A percentile compares a stretch with the other conserved stretches of the same genome.
These are phyloP conservation scores for Entrophospora sp. DNA, from an alignment of 192 early-diverging fungal genomes.

Conservation along the genomic window DNA sequence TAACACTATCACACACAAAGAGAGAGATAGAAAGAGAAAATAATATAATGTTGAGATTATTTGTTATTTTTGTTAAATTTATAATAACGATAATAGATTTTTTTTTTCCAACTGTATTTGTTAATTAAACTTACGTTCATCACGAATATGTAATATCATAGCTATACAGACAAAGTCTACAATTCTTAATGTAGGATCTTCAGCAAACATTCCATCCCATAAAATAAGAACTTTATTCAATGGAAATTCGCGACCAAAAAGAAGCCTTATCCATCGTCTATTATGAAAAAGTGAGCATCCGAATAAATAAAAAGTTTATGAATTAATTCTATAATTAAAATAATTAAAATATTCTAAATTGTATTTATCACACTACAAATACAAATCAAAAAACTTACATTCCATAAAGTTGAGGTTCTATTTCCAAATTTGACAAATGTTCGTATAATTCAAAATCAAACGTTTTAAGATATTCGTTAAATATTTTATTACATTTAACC, in stretches of 20 bases:
- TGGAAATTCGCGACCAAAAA: constrained; percentile 85
- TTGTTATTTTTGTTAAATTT: neutral
- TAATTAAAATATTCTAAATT: no score
- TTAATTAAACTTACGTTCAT: constrained; percentile 49
- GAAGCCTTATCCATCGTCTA: constrained; percentile 82
- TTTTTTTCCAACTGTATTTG: no score
- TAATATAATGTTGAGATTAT: neutral
- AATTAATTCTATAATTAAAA: no score
- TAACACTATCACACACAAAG: no score
- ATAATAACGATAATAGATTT: neutral
- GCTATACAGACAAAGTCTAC: constrained; percentile 78
- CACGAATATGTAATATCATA: constrained; percentile 59
- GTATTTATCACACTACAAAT: neutral
- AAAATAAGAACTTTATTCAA: constrained; percentile 60
- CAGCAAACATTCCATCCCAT: constrained; percentile 90
- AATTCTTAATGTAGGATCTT: constrained; percentile 64
- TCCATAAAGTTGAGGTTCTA: constrained; percentile 94
- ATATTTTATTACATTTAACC: constrained; percentile 58
- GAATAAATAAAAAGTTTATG: no score
- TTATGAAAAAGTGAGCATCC: no score
- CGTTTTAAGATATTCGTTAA: constrained; percentile 56
- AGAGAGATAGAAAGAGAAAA: constrained; percentile 1
- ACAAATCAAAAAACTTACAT: constrained; percentile 44
- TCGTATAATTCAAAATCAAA: constrained; percentile 65
- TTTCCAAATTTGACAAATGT: constrained; percentile 63